Conservation (phyloP, 2,329 filamentous ascomycete genomes). For the Pseudogymnoascus sp. region DNA sequence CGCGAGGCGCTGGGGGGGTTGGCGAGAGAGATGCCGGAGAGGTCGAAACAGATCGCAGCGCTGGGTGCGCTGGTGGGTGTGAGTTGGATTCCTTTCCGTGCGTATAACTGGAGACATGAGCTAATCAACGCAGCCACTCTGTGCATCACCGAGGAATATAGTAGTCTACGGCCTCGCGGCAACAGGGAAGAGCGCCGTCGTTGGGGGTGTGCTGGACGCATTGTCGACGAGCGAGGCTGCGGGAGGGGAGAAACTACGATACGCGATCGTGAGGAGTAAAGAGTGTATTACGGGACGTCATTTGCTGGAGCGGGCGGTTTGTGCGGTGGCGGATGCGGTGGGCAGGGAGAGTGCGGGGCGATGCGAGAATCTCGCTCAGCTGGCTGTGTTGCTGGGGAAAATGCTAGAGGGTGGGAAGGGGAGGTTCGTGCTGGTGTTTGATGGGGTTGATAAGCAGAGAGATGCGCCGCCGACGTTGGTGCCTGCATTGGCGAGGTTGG, state of each 20-base stretch:
- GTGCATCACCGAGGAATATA: slow-evolving; percentile 41
- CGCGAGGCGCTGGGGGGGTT: not conserved
- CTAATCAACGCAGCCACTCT: not conserved
- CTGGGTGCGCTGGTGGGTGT: not conserved
- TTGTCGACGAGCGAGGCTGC: slow-evolving; percentile 40
- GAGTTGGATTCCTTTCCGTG: not conserved
- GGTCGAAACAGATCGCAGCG: not conserved
- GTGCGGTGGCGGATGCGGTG: slow-evolving; percentile 48
- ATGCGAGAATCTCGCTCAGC: slow-evolving; percentile 73
- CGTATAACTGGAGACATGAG: not conserved
- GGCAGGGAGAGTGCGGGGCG: slow-evolving; percentile 45
- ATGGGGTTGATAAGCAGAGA: slow-evolving; percentile 76
- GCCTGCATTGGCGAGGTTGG: slow-evolving; percentile 71
- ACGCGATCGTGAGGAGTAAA: slow-evolving; percentile 58
- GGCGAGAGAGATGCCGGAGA: not conserved
- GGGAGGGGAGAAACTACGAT: slow-evolving; percentile 35
- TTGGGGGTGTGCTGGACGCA: slow-evolving; percentile 50
- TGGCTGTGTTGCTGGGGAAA: slow-evolving; percentile 64
- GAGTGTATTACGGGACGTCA: slow-evolving; percentile 76
- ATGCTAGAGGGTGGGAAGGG: slow-evolving; percentile 42
- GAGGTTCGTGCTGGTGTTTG: slow-evolving; percentile 76
- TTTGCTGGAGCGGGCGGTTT: slow-evolving; percentile 63
- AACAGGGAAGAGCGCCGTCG: slow-evolving; percentile 75
- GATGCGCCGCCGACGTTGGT: slow-evolving; percentile 73
- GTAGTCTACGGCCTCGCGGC: slow-evolving; percentile 79